These are phyloP conservation scores for Peronospora destructor DNA, from an alignment of 352 stramenopile genomes.

Conservation along the genomic window DNA sequence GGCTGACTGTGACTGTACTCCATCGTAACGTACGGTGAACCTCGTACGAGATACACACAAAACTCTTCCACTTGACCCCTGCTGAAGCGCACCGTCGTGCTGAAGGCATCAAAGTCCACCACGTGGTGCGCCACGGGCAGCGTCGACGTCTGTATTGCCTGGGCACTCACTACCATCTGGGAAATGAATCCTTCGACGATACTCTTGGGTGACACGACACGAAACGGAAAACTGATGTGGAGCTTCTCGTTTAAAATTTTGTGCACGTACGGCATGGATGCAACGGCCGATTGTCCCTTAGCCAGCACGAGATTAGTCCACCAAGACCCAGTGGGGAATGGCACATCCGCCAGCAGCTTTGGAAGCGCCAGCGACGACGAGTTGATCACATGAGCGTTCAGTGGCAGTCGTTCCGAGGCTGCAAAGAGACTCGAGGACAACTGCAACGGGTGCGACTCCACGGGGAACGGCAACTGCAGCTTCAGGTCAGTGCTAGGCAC, in stretches of 20 bases:
- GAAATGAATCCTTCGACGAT: constrained; percentile 70
- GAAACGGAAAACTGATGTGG: constrained; percentile 74
- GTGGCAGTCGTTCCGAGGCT: constrained; percentile 30
- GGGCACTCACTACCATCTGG: constrained; percentile 49
- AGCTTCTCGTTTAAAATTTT: constrained; percentile 48
- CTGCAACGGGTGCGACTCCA: constrained; percentile 44
- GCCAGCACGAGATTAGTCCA: constrained; percentile 80
- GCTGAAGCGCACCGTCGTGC: constrained; percentile 56
- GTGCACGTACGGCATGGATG: constrained; percentile 65
- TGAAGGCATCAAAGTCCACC: constrained; percentile 62
- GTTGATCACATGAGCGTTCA: constrained; percentile 20
- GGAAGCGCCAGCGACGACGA: neutral
- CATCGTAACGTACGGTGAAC: constrained; percentile 75
- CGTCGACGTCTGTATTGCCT: constrained; percentile 2
- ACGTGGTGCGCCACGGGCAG: constrained; percentile 39
- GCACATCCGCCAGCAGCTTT: constrained; percentile 37
- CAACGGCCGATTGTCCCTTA: constrained; percentile 45
- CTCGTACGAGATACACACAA: constrained; percentile 54
- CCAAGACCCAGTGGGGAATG: constrained; percentile 74
- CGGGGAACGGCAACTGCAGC: constrained; percentile 42
- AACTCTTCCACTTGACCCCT: constrained; percentile 36
- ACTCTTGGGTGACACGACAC: constrained; percentile 48
- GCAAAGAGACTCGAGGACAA: constrained; percentile 49
- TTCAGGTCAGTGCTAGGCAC: constrained; percentile 17
- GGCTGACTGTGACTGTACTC: constrained; percentile 53